Evolutionary conservation across 805 yeast species (phyloP).

Genomic region (Kluyveromyces siamensis): DNA sequence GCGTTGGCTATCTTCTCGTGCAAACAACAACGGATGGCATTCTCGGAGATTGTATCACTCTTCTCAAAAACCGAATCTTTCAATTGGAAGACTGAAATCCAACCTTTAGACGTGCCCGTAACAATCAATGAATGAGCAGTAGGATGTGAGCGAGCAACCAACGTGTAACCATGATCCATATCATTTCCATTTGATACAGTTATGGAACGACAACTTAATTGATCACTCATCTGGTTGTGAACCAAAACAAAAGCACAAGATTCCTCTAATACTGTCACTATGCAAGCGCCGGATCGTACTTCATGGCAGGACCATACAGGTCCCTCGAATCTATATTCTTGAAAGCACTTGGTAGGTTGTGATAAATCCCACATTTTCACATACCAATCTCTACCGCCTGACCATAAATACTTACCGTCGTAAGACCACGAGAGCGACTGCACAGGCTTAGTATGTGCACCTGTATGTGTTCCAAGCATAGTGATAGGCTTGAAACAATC

Average conservation of each 20-base stretch:
- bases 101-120: conserved; percentile 77
- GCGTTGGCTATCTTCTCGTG: conserved; percentile 54
- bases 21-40: not conserved
- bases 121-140: conserved; percentile 38
- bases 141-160: conserved; percentile 26
- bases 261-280: conserved; percentile 60
- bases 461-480: conserved; percentile 38
- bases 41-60: conserved; percentile 21
- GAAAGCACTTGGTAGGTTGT: conserved; percentile 28
- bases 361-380: conserved; percentile 72
- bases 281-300: conserved; percentile 35
- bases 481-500: conserved; percentile 40
- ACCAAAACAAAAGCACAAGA: conserved; percentile 33
- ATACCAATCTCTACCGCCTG: conserved; percentile 76
- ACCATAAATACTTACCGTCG: conserved; percentile 59
- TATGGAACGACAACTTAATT: not conserved
- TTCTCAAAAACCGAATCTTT: conserved; percentile 18
- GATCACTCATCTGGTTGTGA: conserved; percentile 8
- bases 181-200: conserved; percentile 21
- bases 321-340: conserved; percentile 47
- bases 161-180: conserved; percentile 20
- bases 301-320: conserved; percentile 55
- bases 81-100: conserved; percentile 43
- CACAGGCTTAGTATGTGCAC: conserved; percentile 63
- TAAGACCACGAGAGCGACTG: conserved; percentile 70